Percentiles rank a stretch among this genome's conserved stretches.
Conservation (phyloP, 148 eudicot genomes). For the Rhododendron simsii region DNA sequence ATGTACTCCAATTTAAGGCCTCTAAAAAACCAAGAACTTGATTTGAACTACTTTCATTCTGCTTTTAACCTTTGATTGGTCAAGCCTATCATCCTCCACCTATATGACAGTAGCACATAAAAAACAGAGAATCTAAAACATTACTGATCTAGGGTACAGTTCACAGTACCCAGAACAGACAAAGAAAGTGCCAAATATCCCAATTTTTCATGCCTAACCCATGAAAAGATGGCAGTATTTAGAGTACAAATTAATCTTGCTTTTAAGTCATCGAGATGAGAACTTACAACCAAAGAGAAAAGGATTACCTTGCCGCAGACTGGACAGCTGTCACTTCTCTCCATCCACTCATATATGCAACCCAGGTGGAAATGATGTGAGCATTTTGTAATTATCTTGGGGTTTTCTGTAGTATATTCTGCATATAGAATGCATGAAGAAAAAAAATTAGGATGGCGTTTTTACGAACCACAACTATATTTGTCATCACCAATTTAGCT, state of each 20-base stretch:
- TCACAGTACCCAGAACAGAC: background rate
- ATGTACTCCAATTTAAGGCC: background rate
- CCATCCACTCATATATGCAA: constrained; percentile 99
- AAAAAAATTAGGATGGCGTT: background rate
- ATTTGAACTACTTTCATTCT: background rate
- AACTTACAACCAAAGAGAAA: background rate
- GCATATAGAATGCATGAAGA: constrained; percentile 20
- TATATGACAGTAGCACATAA: background rate
- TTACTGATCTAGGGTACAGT: background rate
- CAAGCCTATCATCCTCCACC: background rate
- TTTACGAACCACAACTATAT: background rate
- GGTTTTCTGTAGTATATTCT: constrained; percentile 88
- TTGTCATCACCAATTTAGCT: background rate
- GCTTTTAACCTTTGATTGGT: background rate
- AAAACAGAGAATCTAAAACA: background rate
- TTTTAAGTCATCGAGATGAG: background rate
- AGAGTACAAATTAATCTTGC: background rate
- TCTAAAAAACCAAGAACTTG: background rate
- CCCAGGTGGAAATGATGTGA: constrained; percentile 93
- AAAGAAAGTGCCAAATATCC: background rate
- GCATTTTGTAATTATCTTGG: constrained; percentile 86
- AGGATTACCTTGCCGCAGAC: constrained; percentile 90
- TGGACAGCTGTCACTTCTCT: constrained; percentile 94
- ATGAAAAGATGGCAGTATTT: background rate
- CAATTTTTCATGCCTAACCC: background rate